Base-by-base conservation (phyloP, 2,329 filamentous ascomycete species). In the Pseudogymnoascus sp. region DNA sequence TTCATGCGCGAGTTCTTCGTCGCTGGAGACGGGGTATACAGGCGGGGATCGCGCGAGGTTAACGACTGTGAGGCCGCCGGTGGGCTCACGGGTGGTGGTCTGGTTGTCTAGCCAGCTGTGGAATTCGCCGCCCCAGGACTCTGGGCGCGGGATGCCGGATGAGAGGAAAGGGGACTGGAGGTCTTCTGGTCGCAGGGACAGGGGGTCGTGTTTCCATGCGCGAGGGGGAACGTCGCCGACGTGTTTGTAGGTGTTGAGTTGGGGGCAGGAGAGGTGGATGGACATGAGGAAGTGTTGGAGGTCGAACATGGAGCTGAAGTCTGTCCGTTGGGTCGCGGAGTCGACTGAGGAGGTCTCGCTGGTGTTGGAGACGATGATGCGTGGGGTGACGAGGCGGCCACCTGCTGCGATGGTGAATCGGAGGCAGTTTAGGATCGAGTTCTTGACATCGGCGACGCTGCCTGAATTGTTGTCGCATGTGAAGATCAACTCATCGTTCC, bases 351-450 rank as follows among this genome's bases (percentile, higher is more conserved):
- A 23, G 42, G 5, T 23, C 12, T 75, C 69, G 14, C 67, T 69
- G 14, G 71, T 69, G 59, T 75, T 75, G 38, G 75, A 70, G 44
- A 74, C 59, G 1, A 70, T 68, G 66, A 78, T 77, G 1, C 73
- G 74, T 1, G 76, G 76, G 1, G 77, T 36, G 1, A 77, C 75
- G 0, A 77, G 40, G 0, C 71, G 72, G 34, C 68, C 75, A 7
- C 75, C 76, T 28, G 70, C 75, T 42, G 71, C 69, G 42, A 78
- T 77, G 3, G 76, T 73, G 59, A 76, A 78, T 21, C 76, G 72
- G 2, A 78, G 70, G 66, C 76, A 78, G 60, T 76, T 77, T 4
- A 78, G 66, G 14, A 78, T 76, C 66, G 75, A 75, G 64, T 77
- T 76, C 31, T 75, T 71, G 36, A 78, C 68, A 72, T 77, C 75